phyloP scores from a whole-genome alignment of 2,329 filamentous ascomycete species.

The Stemphylium beticola region DNA sequence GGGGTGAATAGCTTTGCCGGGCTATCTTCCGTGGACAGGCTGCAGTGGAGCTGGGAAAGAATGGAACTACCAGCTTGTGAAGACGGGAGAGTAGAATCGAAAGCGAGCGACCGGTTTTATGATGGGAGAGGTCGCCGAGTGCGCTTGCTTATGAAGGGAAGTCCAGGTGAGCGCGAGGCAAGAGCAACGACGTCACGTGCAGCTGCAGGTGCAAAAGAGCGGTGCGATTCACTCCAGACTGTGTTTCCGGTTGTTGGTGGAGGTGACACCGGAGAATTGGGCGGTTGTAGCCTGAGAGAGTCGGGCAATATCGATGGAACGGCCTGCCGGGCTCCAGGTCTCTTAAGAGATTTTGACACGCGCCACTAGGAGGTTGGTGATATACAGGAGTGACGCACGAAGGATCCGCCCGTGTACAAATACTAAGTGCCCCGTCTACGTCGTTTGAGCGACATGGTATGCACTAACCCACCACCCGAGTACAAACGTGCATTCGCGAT shows the following conservation, averaged over 20 bases:
- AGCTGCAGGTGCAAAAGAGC: neutral
- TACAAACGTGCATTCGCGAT: conserved; percentile 27
- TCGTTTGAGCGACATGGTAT: conserved; percentile 26
- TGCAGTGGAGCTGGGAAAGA: neutral
- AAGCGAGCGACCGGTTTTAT: neutral
- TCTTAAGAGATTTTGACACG: conserved; percentile 9
- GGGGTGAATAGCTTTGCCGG: neutral
- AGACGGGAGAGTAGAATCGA: neutral
- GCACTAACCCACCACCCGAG: conserved; percentile 27
- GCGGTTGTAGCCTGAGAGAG: neutral
- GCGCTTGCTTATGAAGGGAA: neutral
- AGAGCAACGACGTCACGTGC: neutral
- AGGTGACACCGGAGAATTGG: neutral
- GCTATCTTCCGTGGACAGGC: neutral
- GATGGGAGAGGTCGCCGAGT: neutral
- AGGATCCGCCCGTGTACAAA: conserved; percentile 33
- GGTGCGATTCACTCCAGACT: neutral
- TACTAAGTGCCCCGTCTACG: conserved; percentile 28
- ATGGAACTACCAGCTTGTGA: neutral
- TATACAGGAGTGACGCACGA: conserved; percentile 29
- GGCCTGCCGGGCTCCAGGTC: neutral
- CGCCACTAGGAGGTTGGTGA: conserved; percentile 9
- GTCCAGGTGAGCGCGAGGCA: neutral
- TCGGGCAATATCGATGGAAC: neutral
- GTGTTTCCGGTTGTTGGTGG: neutral